Evolutionary conservation across 139 green algal genomes (phyloP), one percentile per base, ranked within the genome.

Genomic region (Ostreobium quekettii): DNA sequence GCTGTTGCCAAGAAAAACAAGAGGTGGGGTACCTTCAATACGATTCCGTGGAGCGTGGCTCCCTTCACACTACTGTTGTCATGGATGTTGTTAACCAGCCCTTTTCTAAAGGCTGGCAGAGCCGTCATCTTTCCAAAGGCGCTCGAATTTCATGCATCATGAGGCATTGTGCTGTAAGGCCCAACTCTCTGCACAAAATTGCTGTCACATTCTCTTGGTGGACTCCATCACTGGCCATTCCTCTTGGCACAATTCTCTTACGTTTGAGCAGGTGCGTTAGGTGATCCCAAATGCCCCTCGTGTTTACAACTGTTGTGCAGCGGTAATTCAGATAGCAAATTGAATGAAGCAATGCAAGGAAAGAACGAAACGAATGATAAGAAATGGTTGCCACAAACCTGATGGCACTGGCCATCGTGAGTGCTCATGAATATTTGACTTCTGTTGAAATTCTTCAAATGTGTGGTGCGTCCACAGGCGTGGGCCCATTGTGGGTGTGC

Each of bases 401-500:
- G 33, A 3, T 6, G 32, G 30, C 48, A 48, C n/a, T 24, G 30
- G 28, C 1, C 32, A 35, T 31, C 32, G 28, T 29, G 26, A 28
- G 36, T 42, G 2, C 42, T 24, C 36, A 29, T 64, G 26, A 4
- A 28, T 33, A 57, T 2, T 28, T 33, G 28, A 58, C 37, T 37
- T 22, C 35, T 29, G 2, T 59, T 56, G 66, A 38, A 30, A 15
- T 3, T 11, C 31, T 3, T 22, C 4, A 29, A 46, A 39, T 32
- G 42, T 67, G 60, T 53, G 35, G 24, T 49, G 3, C 28, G 7
- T 8, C 11, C 64, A 64, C 47, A 70, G 68, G 62, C 47, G 29
- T 36, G 47, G 48, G 1, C 79, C 73, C 22, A 71, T 89, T 33
- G 82, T 97, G 7, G 91, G 85, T 31, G 87, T 97, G 35, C 77